phyloP scores from a whole-genome alignment of 2,329 filamentous ascomycete species.

The Paecilomyces sp. region DNA sequence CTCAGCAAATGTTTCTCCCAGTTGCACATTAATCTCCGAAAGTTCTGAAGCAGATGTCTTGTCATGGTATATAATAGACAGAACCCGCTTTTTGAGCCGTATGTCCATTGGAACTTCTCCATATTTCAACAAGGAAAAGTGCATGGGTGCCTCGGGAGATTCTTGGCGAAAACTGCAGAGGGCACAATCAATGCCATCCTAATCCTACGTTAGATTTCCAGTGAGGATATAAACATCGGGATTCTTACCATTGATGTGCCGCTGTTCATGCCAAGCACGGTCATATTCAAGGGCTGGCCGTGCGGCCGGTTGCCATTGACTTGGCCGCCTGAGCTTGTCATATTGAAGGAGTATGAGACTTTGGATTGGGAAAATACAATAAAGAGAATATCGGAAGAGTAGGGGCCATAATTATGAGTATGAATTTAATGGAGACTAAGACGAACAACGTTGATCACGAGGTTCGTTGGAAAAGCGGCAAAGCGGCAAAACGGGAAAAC shows the following conservation, averaged over 20 bases:
- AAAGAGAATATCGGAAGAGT: no score
- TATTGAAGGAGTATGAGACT: no score
- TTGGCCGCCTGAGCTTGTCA: no score
- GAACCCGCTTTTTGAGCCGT: conserved; percentile 49
- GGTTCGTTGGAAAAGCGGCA: no score
- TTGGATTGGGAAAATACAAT: no score
- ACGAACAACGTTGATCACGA: no score
- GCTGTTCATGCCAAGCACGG: conserved; percentile 49
- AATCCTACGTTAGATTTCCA: background rate
- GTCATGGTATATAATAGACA: conserved; percentile 51
- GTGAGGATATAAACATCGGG: no score
- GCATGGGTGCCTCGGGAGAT: conserved; percentile 45
- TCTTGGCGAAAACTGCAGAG: conserved; percentile 51
- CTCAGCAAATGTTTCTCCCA: conserved; percentile 50
- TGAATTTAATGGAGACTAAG: no score
- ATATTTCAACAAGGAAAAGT: conserved; percentile 52
- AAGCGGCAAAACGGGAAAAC: conserved; percentile 1
- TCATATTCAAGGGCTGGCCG: conserved; percentile 38
- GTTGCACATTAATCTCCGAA: conserved; percentile 50
- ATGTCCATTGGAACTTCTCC: conserved; percentile 49
- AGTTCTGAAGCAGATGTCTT: conserved; percentile 47
- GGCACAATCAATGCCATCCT: conserved; percentile 52
- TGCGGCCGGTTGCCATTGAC: no score
- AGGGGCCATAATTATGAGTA: no score
- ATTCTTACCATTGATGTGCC: conserved; percentile 43